phyloP scores from a whole-genome alignment of 208 protist species.

The Crithidia expoeki region DNA sequence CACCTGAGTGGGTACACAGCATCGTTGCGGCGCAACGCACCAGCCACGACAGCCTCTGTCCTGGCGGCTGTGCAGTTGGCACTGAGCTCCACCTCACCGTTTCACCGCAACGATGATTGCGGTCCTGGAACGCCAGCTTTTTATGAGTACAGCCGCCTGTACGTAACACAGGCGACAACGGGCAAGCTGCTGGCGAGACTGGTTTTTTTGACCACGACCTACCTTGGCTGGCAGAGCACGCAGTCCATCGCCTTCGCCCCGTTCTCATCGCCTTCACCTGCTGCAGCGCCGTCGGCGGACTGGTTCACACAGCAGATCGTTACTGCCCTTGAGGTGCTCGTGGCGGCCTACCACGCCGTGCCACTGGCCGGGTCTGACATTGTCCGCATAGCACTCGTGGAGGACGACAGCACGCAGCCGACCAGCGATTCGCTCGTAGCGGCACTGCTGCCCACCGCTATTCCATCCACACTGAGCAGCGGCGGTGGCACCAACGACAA shows the following conservation, averaged over 20 bases:
- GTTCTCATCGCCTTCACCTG: neutral
- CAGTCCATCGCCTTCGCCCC: slow-evolving; percentile 16
- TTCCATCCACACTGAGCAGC: neutral
- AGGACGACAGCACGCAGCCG: slow-evolving; percentile 11
- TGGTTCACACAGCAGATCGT: slow-evolving; percentile 31
- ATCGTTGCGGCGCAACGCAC: slow-evolving; percentile 34
- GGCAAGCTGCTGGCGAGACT: slow-evolving; percentile 61
- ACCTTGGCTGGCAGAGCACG: slow-evolving; percentile 62
- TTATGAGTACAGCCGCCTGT: slow-evolving; percentile 68
- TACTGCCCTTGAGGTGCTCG: slow-evolving; percentile 51
- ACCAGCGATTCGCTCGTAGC: slow-evolving; percentile 42
- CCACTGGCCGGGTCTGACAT: slow-evolving; percentile 63
- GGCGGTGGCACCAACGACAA: slow-evolving; percentile 12
- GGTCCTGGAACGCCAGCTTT: slow-evolving; percentile 19
- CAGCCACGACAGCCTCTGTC: slow-evolving; percentile 30
- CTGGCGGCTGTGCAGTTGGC: slow-evolving; percentile 32
- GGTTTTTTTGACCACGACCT: slow-evolving; percentile 55
- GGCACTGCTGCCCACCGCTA: slow-evolving; percentile 36
- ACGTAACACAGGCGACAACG: slow-evolving; percentile 60
- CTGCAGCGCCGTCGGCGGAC: slow-evolving; percentile 10
- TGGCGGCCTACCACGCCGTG: slow-evolving; percentile 70
- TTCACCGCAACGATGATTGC: neutral
- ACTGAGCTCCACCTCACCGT: slow-evolving; percentile 7
- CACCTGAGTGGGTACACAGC: slow-evolving; percentile 60
- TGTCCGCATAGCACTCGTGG: slow-evolving; percentile 24